Percentiles rank a stretch among this genome's conserved stretches.
phyloP scores from a whole-genome alignment of 192 early-diverging fungal species.

The Gonapodya sp. region DNA sequence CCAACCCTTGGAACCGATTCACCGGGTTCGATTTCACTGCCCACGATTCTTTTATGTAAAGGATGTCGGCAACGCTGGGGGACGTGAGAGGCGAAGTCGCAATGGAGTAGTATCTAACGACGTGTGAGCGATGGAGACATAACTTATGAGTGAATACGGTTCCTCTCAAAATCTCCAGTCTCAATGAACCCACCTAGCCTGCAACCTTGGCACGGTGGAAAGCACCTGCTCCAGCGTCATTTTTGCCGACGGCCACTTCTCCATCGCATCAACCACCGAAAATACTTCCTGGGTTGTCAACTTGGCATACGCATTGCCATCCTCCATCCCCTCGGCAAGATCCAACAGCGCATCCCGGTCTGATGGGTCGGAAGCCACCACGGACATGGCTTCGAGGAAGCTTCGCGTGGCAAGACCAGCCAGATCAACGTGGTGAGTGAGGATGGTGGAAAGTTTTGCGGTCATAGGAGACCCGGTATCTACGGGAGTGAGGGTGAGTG shows the following conservation, averaged over 20 bases:
- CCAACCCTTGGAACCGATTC: not conserved
- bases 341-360: constrained; percentile 1
- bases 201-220: constrained; percentile 6
- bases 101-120: constrained; percentile 7
- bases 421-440: not conserved
- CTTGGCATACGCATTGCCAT: constrained; percentile 6
- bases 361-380: not conserved
- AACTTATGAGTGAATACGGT: not conserved
- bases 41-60: not conserved
- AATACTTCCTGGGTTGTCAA: not conserved
- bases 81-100: not conserved
- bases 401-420: constrained; percentile 1
- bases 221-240: constrained; percentile 8
- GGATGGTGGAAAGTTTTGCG: not conserved
- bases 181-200: not conserved
- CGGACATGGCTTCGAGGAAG: constrained; percentile 3
- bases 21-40: not conserved
- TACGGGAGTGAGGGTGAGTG: not conserved
- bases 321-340: constrained; percentile 5
- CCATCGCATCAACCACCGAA: constrained; percentile 8
- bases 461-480: not conserved
- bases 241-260: not conserved
- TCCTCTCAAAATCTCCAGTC: not conserved
- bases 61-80: not conserved
- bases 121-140: not conserved